These are phyloP conservation scores for Coffea canephora DNA, from an alignment of 257 asterid genomes.

Conservation along the genomic window DNA sequence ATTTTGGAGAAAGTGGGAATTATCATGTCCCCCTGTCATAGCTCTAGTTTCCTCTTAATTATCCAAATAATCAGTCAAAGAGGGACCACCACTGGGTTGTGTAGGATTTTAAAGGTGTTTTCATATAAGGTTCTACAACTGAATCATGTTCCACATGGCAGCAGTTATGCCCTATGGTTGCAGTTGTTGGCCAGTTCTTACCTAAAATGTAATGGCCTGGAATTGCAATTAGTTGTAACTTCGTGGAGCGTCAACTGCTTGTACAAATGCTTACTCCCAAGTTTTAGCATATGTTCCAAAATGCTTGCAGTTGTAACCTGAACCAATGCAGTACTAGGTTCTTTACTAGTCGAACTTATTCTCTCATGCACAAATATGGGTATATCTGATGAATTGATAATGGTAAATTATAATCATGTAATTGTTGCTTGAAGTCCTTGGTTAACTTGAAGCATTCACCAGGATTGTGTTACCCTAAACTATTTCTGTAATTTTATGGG, in stretches of 20 bases:
- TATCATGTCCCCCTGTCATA: not conserved
- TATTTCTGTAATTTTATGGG: no score
- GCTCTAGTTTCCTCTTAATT: not conserved
- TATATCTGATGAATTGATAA: not conserved
- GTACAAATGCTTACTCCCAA: not conserved
- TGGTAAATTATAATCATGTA: not conserved
- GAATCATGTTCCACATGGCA: not conserved
- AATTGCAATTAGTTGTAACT: not conserved
- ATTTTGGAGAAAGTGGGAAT: not conserved
- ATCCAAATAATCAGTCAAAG: not conserved
- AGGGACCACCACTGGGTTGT: not conserved
- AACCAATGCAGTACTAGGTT: not conserved
- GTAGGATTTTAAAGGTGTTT: not conserved
- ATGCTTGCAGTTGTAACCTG: not conserved
- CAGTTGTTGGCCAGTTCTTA: not conserved
- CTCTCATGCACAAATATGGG: not conserved
- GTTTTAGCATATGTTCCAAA: not conserved
- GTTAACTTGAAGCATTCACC: not conserved
- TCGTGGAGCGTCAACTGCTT: not conserved
- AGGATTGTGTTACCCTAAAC: not conserved
- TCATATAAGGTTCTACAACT: not conserved
- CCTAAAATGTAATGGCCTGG: not conserved
- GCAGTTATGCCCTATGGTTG: not conserved
- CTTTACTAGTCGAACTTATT: not conserved
- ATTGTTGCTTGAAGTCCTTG: not conserved